Percentiles rank a stretch among this genome's conserved stretches.
Conservation (phyloP, 495 filamentous ascomycete genomes). For the Xylaria flabelliformis region DNA sequence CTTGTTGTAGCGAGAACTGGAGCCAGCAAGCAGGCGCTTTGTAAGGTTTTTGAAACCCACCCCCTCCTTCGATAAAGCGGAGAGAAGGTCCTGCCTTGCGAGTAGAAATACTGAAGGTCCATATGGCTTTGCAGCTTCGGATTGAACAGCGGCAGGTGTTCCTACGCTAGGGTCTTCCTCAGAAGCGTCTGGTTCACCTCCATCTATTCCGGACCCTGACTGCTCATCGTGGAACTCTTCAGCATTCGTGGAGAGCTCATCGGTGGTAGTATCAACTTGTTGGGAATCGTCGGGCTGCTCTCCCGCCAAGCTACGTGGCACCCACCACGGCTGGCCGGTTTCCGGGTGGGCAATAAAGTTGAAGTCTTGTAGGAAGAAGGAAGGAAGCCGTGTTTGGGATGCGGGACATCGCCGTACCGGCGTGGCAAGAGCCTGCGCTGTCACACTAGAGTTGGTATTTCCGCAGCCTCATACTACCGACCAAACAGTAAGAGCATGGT, state of each 20-base stretch:
- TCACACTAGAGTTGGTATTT: slow-evolving; percentile 35
- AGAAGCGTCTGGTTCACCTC: not conserved
- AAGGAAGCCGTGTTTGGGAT: slow-evolving; percentile 64
- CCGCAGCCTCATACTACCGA: not conserved
- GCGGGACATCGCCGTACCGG: slow-evolving; percentile 66
- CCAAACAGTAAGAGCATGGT: slow-evolving; percentile 19
- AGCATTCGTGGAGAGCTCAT: not conserved
- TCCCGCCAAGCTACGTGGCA: slow-evolving; percentile 59
- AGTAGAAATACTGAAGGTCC: slow-evolving; percentile 29
- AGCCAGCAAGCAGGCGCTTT: slow-evolving; percentile 20
- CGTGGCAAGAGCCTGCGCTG: slow-evolving; percentile 68
- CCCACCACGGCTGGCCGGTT: slow-evolving; percentile 60
- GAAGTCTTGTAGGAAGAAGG: slow-evolving; percentile 68
- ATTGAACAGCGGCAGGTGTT: not conserved
- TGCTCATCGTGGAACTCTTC: not conserved
- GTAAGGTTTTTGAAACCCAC: slow-evolving; percentile 2
- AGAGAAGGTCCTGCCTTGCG: slow-evolving; percentile 36
- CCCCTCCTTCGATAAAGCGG: slow-evolving; percentile 12
- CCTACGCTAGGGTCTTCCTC: not conserved
- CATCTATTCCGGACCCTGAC: not conserved
- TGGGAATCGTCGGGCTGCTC: slow-evolving; percentile 36
- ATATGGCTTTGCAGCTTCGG: not conserved
- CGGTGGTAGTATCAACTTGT: slow-evolving; percentile 1
- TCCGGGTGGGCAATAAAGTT: slow-evolving; percentile 62
- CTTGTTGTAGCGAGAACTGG: not conserved